phyloP scores from a whole-genome alignment of 768 basidiomycete species.

The Trametes coccinea region DNA sequence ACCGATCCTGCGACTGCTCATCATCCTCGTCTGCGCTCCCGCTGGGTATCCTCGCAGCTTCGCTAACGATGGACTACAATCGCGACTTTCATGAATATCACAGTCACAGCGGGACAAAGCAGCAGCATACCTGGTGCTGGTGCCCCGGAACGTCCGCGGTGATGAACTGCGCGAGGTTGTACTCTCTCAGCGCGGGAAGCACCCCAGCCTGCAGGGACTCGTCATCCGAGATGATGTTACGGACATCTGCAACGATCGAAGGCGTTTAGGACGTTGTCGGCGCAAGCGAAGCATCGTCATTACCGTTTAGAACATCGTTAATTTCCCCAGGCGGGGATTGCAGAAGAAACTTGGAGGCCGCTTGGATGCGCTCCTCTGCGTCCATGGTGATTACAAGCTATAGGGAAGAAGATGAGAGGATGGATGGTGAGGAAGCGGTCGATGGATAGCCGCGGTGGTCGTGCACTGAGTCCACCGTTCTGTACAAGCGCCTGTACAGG shows the following conservation, averaged over 20 bases:
- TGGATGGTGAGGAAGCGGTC: not conserved
- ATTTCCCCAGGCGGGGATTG: slow-evolving; percentile 96
- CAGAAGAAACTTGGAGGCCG: slow-evolving; percentile 76
- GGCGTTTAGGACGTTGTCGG: slow-evolving; percentile 8
- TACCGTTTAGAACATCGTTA: slow-evolving; percentile 93
- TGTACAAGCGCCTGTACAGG: too few relatives aligned
- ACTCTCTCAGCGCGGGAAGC: slow-evolving; percentile 74
- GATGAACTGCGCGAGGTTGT: slow-evolving; percentile 87
- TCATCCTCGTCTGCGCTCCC: slow-evolving; percentile 28
- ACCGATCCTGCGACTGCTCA: slow-evolving; percentile 61
- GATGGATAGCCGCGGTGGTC: too few relatives aligned
- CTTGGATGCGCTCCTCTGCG: slow-evolving; percentile 61
- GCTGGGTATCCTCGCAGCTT: slow-evolving; percentile 52
- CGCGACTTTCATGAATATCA: not conserved
- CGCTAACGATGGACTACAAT: slow-evolving; percentile 78
- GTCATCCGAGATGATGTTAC: slow-evolving; percentile 87
- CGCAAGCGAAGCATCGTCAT: slow-evolving; percentile 17
- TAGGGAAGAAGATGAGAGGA: not conserved
- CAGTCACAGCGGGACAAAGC: not conserved
- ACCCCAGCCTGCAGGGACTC: slow-evolving; percentile 77
- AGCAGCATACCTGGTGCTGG: slow-evolving; percentile 65
- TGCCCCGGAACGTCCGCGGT: slow-evolving; percentile 81
- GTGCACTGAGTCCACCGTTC: too few relatives aligned
- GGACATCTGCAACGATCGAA: slow-evolving; percentile 62
- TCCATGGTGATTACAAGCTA: slow-evolving; percentile 44